Percentiles rank a stretch among this genome's conserved stretches.
phyloP scores from a whole-genome alignment of 140 eudicot species.

The Oenanthe javanica region DNA sequence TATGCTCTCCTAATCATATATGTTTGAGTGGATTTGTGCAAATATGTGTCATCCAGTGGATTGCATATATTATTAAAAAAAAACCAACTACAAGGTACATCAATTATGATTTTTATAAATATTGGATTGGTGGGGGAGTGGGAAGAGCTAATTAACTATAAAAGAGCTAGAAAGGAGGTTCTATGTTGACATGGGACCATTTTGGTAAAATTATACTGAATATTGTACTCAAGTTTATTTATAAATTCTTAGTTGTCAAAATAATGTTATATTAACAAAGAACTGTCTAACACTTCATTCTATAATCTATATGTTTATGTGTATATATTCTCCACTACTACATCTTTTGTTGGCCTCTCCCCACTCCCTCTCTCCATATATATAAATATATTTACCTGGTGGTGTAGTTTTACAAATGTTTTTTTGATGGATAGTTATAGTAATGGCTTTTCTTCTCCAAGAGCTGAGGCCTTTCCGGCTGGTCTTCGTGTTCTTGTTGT shows the following conservation, averaged over 20 bases:
- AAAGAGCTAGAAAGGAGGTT: background rate
- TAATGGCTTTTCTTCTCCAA: conserved; percentile 65
- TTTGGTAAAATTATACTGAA: background rate
- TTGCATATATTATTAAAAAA: background rate
- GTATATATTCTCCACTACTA: background rate
- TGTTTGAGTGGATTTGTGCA: conserved; percentile 9
- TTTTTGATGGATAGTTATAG: conserved; percentile 12
- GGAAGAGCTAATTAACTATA: background rate
- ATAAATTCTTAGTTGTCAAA: background rate
- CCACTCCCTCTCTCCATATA: background rate
- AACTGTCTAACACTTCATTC: background rate
- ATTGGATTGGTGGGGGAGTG: background rate
- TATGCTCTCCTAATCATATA: conserved; percentile 12
- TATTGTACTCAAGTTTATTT: conserved; percentile 2
- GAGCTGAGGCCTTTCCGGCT: conserved; percentile 74
- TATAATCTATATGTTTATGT: background rate
- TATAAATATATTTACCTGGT: background rate
- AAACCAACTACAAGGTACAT: background rate
- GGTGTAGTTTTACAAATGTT: background rate
- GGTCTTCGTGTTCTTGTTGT: conserved; percentile 92
- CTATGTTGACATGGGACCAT: background rate
- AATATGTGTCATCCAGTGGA: conserved; percentile 4
- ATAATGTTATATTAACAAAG: background rate
- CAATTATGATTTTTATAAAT: background rate
- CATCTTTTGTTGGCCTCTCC: conserved; percentile 1